Evolutionary conservation across 202 grass and related monocot species (phyloP), one percentile per base, ranked within the genome.

Genomic region (Digitaria exilis): DNA sequence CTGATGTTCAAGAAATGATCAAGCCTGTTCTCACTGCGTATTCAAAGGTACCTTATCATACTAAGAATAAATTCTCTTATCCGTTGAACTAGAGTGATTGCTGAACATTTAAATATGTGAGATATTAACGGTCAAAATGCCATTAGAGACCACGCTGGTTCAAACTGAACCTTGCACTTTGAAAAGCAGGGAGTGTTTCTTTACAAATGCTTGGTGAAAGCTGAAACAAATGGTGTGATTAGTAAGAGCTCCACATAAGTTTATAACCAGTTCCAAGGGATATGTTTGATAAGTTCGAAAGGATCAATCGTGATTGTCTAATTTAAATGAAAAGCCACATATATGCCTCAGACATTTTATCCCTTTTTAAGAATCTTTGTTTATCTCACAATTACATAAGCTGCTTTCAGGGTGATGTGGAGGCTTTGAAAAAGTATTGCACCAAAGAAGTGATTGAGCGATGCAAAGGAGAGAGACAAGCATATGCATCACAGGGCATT

Each of bases 1-100:
- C 79, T 22, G 95, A 98, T 84, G 87, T 95, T 87, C 92, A 98
- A 84, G 95, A 98, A 74, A 98, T 91, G 82, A 86, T 98, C 72
- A 85, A 85, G 66, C 95, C 95, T 60, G 95, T 95, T 91, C 80
- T 98, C 71, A 86, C 82, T 73, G 86, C 90, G 66, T 98, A 98
- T 76, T 87, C 91, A 72, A 95, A 98, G 90, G 95, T 95, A 84
- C 31, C 69, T 44, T 11, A 3, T 81, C 72, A 63, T 77, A 24
- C 65, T 34, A 81, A 65, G 45, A 29, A 67, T 8, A 71, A 70
- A 44, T 15, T 51, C 8, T 65, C 59, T 13, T 15, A 8, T 65
- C 24, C 16, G 30, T 85, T 86, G 25, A 54, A 55, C 31, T 75
- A 56, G 57, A 25, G n/a, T 87, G 26, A 75, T 65, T 45, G 72